A percentile compares a stretch with the other conserved stretches of the same genome.
phyloP scores from a whole-genome alignment of 2,329 filamentous ascomycete genomes.

The Colletotrichum liaoningense region DNA sequence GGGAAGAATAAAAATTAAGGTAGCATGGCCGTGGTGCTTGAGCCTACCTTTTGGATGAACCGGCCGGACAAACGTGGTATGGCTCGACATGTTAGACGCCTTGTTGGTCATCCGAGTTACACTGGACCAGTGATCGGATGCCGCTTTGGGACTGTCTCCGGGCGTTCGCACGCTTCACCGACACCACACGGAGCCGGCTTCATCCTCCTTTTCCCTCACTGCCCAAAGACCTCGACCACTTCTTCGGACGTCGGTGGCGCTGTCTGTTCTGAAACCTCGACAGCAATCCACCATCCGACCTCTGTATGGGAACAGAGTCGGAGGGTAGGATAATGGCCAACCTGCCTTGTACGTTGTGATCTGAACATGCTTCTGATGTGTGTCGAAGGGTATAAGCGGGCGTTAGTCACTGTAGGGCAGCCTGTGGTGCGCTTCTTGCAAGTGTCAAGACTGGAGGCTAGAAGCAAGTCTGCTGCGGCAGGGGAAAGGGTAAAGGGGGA shows the following conservation, averaged over 20 bases:
- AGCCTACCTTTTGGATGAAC: slow-evolving; percentile 15
- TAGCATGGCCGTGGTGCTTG: slow-evolving; percentile 4
- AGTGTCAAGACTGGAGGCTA: slow-evolving; percentile 7
- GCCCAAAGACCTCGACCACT: too few relatives aligned
- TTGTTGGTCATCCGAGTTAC: slow-evolving; percentile 27
- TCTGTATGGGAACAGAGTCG: background rate
- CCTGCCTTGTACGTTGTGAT: background rate
- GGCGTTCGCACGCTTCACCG: slow-evolving; percentile 8
- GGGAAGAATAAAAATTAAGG: slow-evolving; percentile 5
- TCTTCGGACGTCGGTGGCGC: background rate
- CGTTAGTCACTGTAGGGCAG: background rate
- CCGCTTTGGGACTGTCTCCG: slow-evolving; percentile 31
- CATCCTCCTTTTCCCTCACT: background rate
- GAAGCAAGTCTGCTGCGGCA: background rate
- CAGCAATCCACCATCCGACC: background rate
- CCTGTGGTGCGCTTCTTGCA: slow-evolving; percentile 6
- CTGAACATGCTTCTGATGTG: background rate
- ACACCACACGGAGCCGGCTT: background rate
- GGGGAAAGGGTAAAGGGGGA: background rate
- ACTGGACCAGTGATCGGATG: slow-evolving; percentile 21
- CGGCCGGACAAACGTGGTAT: slow-evolving; percentile 15
- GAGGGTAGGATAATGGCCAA: background rate
- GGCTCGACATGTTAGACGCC: slow-evolving; percentile 11
- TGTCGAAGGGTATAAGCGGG: background rate
- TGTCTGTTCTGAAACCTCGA: background rate